Percentiles rank a stretch among this genome's conserved stretches.
Conservation (phyloP, 2,329 filamentous ascomycete species). For the Penicillium sp. region DNA sequence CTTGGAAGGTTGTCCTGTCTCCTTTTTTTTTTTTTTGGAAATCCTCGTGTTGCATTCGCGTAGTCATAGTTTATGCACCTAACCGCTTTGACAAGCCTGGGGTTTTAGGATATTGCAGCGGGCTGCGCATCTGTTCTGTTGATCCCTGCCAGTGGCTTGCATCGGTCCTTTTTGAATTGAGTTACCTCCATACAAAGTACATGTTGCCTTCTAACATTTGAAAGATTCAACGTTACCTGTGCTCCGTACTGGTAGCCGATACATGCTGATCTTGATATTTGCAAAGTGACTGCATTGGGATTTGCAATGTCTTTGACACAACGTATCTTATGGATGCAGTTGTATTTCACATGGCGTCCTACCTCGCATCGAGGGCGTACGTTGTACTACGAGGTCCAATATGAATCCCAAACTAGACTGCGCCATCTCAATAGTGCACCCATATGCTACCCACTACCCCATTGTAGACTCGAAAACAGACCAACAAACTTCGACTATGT, state of each 20-base stretch:
- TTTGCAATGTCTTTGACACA: background rate
- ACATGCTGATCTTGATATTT: conserved; percentile 6
- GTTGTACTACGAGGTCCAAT: background rate
- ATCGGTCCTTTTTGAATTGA: background rate
- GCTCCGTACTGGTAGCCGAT: background rate
- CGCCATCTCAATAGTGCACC: background rate
- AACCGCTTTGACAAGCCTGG: conserved; percentile 5
- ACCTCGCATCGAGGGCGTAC: background rate
- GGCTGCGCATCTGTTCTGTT: background rate
- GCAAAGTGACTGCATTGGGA: background rate
- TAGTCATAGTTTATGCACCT: conserved; percentile 3
- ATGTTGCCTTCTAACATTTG: background rate
- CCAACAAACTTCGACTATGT: background rate
- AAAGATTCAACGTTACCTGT: background rate
- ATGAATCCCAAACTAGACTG: background rate
- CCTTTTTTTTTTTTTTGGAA: background rate
- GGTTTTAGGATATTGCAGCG: background rate
- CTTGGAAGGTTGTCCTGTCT: background rate
- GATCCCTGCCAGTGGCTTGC: conserved; percentile 1
- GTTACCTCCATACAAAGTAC: background rate
- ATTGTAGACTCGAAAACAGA: background rate
- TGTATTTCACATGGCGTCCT: background rate
- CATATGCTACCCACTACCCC: background rate
- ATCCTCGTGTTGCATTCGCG: background rate
- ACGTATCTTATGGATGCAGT: background rate